A percentile compares a stretch with the other conserved stretches of the same genome.
Evolutionary conservation across 441 rosid species (phyloP).

Genomic region (Lagerstroemia fauriei): DNA sequence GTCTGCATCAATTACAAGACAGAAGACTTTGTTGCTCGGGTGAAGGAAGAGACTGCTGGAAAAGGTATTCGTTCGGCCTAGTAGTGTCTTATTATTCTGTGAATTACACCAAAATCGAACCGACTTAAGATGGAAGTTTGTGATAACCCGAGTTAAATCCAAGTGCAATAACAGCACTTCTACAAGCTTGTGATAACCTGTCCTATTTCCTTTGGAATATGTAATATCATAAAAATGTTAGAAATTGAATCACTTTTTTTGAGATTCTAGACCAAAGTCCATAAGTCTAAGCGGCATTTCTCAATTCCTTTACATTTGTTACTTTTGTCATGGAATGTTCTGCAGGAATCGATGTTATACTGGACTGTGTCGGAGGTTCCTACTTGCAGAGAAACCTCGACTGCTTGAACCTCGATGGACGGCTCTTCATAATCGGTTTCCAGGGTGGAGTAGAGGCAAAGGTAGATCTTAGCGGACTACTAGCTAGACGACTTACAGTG

Average conservation of each 20-base stretch:
- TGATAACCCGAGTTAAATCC: too few species aligned
- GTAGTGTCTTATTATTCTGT: neutral
- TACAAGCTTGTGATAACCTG: neutral
- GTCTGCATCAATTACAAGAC: slow-evolving; percentile 81
- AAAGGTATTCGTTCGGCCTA: slow-evolving; percentile 43
- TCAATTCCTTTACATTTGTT: too few species aligned
- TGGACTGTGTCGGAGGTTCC: slow-evolving; percentile 79
- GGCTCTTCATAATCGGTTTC: slow-evolving; percentile 70
- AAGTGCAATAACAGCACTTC: neutral
- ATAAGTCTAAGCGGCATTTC: too few species aligned
- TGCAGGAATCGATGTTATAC: slow-evolving; percentile 74
- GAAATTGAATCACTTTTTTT: too few species aligned
- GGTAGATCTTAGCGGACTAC: slow-evolving; percentile 51
- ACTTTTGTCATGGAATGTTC: neutral
- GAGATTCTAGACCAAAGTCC: too few species aligned
- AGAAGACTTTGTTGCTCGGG: slow-evolving; percentile 75
- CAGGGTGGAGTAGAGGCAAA: slow-evolving; percentile 66
- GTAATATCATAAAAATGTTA: too few species aligned
- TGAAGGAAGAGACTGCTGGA: slow-evolving; percentile 68
- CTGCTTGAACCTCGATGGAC: slow-evolving; percentile 70
- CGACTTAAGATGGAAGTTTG: neutral
- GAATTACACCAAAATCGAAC: neutral
- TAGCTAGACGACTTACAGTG: slow-evolving; percentile 70
- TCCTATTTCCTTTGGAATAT: too few species aligned
- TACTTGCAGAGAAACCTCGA: slow-evolving; percentile 71